Evolutionary conservation across 495 filamentous ascomycete species (phyloP), one percentile per base, ranked within the genome.

Genomic region (Annulohypoxylon moriforme): DNA sequence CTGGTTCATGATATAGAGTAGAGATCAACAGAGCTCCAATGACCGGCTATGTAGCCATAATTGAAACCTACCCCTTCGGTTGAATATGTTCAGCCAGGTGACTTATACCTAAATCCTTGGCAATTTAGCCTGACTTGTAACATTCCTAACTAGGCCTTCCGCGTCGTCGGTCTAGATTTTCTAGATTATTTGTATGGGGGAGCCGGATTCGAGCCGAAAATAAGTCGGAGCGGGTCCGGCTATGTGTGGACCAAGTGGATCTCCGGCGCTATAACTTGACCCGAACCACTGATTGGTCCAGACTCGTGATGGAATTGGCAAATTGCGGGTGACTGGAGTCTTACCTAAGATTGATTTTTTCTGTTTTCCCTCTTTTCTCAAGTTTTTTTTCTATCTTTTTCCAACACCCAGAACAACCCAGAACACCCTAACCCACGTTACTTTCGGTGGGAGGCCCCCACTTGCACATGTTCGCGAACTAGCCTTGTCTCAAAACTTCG

Each of bases 91-190:
- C 62, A 62, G 56, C 56, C 66, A 67, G 58, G 60, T 69, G 61
- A 69, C 66, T 69, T 63, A 67, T 34, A 69, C 57, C 61, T 57
- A 67, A 69, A 47, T 42, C 24, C 71, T 73, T 73, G 71, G 71
- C 71, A 68, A 66, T 73, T 69, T 69, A 73, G 71, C 53, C 71
- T 69, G 66, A 69, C 71, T 73, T 52, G 71, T 33, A 73, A 73
- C 71, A 73, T 73, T 73, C 71, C 71, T 69, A 67, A 69, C 69
- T 69, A 20, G 61, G 71, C 34, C 34, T 66, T 63, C 66, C 66
- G 66, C 55, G 20, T 67, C 57, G 50, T 67, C 61, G 62, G 61
- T 73, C 61, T 59, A 73, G 62, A 69, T 29, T 52, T 24, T 52
- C 24, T 29, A 52, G 24, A 52, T 27, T 52, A 56, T 73, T 58